A percentile compares a stretch with the other conserved stretches of the same genome.
These are phyloP conservation scores for Phytopythium vexans DNA, from an alignment of 352 stramenopile species.

Conservation along the genomic window DNA sequence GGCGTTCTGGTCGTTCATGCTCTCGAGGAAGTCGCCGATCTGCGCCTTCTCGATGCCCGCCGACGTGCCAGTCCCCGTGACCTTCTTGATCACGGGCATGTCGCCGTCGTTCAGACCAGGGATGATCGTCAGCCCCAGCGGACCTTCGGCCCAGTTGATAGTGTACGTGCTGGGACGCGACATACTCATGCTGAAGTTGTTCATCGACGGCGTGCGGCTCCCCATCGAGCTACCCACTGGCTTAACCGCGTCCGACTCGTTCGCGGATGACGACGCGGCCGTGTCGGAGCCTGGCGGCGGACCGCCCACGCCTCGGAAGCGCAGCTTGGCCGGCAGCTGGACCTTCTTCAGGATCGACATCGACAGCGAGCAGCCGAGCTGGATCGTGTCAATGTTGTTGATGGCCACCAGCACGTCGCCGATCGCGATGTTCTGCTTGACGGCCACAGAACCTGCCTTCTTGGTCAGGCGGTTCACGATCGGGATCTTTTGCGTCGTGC, in stretches of 20 bases:
- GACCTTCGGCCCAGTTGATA: slow-evolving; percentile 79
- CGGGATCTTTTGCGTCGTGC: slow-evolving; percentile 77
- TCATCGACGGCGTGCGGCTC: slow-evolving; percentile 18
- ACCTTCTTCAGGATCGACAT: slow-evolving; percentile 91
- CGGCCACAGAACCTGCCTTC: slow-evolving; percentile 78
- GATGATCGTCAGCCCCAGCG: slow-evolving; percentile 83
- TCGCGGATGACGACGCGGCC: slow-evolving; percentile 4
- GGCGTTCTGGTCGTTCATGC: slow-evolving; percentile 74
- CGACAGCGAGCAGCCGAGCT: slow-evolving; percentile 80
- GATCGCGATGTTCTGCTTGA: slow-evolving; percentile 89
- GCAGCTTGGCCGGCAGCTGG: slow-evolving; percentile 76
- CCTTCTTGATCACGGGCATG: slow-evolving; percentile 85
- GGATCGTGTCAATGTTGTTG: slow-evolving; percentile 89
- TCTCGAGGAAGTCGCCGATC: slow-evolving; percentile 77
- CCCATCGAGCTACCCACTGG: slow-evolving; percentile 13
- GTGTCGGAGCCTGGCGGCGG: slow-evolving; percentile 20
- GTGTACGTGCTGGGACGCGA: slow-evolving; percentile 62
- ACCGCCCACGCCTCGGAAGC: slow-evolving; percentile 79
- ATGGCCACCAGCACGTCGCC: slow-evolving; percentile 83
- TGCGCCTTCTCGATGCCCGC: slow-evolving; percentile 79
- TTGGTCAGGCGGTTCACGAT: slow-evolving; percentile 87
- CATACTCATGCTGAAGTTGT: slow-evolving; percentile 51
- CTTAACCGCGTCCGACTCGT: background rate
- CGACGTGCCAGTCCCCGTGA: slow-evolving; percentile 79
- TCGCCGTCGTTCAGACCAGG: slow-evolving; percentile 73